Percentiles rank a stretch among this genome's conserved stretches.
phyloP scores from a whole-genome alignment of 2,329 filamentous ascomycete species.

The Fusarium pseudoanthophilum region DNA sequence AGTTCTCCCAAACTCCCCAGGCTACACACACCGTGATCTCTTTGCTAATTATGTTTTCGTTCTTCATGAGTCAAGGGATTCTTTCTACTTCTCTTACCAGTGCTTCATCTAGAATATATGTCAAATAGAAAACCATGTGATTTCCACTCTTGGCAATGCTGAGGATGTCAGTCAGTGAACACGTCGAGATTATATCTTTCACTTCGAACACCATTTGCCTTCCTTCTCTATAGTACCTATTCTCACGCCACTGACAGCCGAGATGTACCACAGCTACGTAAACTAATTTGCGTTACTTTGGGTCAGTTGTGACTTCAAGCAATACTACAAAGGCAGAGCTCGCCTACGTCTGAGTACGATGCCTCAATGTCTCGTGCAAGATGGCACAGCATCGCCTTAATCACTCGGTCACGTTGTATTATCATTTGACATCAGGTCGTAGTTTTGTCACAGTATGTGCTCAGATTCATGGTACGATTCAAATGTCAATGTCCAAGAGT shows the following conservation, averaged over 20 bases:
- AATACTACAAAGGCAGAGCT: constrained; percentile 13
- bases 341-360: constrained; percentile 27
- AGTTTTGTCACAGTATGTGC: neutral
- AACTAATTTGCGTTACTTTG: neutral
- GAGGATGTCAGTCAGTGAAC: neutral
- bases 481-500: neutral
- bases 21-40: too few species aligned
- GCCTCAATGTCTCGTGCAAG: constrained; percentile 5
- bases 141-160: neutral
- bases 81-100: neutral
- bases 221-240: too few species aligned
- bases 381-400: constrained; percentile 32
- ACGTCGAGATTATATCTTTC: neutral
- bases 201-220: neutral
- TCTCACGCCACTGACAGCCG: neutral
- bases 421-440: neutral
- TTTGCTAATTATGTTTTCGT: too few species aligned
- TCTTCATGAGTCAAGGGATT: neutral
- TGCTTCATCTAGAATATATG: neutral
- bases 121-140: neutral
- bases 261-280: neutral
- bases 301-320: neutral
- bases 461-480: neutral
- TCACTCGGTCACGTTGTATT: constrained; percentile 25
- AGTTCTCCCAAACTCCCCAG: too few species aligned